Evolutionary conservation across 371 early-diverging fungal genomes (phyloP), one percentile per base, ranked within the genome.

Genomic region (Mucor sp.): DNA sequence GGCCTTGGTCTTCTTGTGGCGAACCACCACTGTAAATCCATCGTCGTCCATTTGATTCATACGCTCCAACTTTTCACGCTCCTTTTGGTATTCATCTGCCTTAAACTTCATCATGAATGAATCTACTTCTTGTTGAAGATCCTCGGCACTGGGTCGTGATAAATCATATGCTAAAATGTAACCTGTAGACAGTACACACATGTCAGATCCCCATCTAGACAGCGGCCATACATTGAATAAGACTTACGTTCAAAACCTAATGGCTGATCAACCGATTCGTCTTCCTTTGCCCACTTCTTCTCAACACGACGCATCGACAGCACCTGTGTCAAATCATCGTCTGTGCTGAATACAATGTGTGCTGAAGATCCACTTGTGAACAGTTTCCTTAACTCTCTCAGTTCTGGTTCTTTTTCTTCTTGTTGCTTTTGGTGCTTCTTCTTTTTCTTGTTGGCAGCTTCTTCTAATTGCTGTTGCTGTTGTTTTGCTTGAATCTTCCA

Each of bases 11-110:
- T 86, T 84, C 25, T 88, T 90, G 8, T 86, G 81, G 48, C 91
- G 85, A 1, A 91, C 88, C 17, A 97, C 98, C 2, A 89, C 83
- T 11, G 95, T 86, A 72, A 97, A 97, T 9, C 98, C 98, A 77
- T 97, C 98, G n/a, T 90, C 96, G 66, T 97, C 98, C 72, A 95
- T 93, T 70, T 89, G 81, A 70, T 95, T 94, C 74, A 79, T 82
- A 48, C 86, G 76, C 43, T 85, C 86, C 63, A 82, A 69, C 50
- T 85, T 78, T 58, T 80, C 84, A 71, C 86, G 82, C 71, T 91
- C 91, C 55, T 86, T 83, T 62, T 89, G 88, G 56, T 88, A 87
- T 74, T 95, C 93, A 63, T 90, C 85, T n/a, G 87, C 88, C 64
- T 94, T 93, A 68, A 94, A 96, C 68, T 90, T 87, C 17, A 79